phyloP scores from a whole-genome alignment of 148 eudicot genomes.

The Persicaria maculosa region DNA sequence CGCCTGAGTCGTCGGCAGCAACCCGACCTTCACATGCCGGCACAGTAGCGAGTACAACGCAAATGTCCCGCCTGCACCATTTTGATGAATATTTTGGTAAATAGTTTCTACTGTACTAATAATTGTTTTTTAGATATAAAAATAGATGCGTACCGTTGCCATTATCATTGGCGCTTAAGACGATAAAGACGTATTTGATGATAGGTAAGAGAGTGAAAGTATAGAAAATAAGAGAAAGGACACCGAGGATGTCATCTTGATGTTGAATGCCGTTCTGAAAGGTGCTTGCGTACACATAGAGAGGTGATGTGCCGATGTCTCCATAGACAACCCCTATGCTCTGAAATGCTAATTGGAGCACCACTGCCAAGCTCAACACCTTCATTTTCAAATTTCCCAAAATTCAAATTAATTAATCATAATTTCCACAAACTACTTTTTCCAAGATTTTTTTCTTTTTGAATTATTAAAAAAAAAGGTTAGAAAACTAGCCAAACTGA shows the following conservation, averaged over 20 bases:
- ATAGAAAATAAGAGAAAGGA: slow-evolving; percentile 30
- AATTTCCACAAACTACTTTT: too few relatives aligned
- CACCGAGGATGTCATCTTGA: slow-evolving; percentile 22
- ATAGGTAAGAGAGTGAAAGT: slow-evolving; percentile 30
- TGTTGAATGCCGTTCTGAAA: slow-evolving; percentile 24
- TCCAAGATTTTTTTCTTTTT: too few relatives aligned
- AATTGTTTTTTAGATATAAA: too few relatives aligned
- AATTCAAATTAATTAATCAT: too few relatives aligned
- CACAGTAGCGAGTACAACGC: slow-evolving; percentile 39
- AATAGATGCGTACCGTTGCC: slow-evolving; percentile 21
- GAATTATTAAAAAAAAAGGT: too few relatives aligned
- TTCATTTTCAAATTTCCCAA: neutral
- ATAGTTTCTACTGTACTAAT: too few relatives aligned
- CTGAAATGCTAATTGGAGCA: slow-evolving; percentile 28
- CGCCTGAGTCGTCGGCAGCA: slow-evolving; percentile 28
- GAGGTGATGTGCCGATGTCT: slow-evolving; percentile 35
- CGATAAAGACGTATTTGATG: slow-evolving; percentile 35
- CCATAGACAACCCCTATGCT: slow-evolving; percentile 33
- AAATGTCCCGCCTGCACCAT: slow-evolving; percentile 32
- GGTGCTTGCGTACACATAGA: slow-evolving; percentile 27
- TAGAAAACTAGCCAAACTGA: too few relatives aligned
- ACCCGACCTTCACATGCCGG: slow-evolving; percentile 33
- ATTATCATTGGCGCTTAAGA: slow-evolving; percentile 29
- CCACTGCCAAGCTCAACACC: slow-evolving; percentile 23
- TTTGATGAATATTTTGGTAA: too few relatives aligned